These are phyloP conservation scores for Aspergillus bombycis DNA, from an alignment of 2,329 filamentous ascomycete genomes.

Conservation along the genomic window DNA sequence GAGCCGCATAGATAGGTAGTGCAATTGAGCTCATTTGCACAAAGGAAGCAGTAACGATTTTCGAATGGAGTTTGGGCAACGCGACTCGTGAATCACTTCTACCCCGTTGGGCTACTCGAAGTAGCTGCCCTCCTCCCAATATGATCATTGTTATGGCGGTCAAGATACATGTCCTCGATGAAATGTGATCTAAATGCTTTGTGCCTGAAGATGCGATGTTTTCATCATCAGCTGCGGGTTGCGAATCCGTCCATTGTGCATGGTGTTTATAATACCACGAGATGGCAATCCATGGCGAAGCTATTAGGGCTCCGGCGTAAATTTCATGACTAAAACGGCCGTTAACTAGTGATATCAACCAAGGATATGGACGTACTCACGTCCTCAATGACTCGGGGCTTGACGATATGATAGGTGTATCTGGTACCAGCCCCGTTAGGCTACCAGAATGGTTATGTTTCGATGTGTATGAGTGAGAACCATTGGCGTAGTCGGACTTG, in stretches of 20 bases:
- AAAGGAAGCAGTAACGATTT: constrained; percentile 25
- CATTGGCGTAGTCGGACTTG: constrained; percentile 1
- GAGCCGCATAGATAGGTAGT: constrained; percentile 59
- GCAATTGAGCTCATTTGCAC: constrained; percentile 46
- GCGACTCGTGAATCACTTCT: constrained; percentile 13
- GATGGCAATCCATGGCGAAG: constrained; percentile 40
- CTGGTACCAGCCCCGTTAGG: constrained; percentile 4
- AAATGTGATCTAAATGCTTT: constrained; percentile 23
- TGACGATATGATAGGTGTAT: background rate
- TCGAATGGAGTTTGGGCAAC: constrained; percentile 22
- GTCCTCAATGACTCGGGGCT: background rate
- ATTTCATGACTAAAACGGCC: constrained; percentile 45
- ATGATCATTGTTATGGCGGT: constrained; percentile 37
- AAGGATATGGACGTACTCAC: constrained; percentile 3
- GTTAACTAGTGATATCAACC: background rate
- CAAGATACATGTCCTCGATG: constrained; percentile 29
- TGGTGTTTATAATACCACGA: constrained; percentile 40
- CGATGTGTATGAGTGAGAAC: constrained; percentile 2
- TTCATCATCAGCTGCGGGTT: constrained; percentile 14
- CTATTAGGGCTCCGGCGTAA: constrained; percentile 51
- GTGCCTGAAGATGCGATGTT: constrained; percentile 9
- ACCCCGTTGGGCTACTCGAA: constrained; percentile 20
- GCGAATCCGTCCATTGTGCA: constrained; percentile 19
- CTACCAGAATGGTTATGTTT: constrained; percentile 11
- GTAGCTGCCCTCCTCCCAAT: constrained; percentile 32